A percentile compares a stretch with the other conserved stretches of the same genome.
phyloP scores from a whole-genome alignment of 1,139 yeast species.

The Blastobotrys elegans region DNA sequence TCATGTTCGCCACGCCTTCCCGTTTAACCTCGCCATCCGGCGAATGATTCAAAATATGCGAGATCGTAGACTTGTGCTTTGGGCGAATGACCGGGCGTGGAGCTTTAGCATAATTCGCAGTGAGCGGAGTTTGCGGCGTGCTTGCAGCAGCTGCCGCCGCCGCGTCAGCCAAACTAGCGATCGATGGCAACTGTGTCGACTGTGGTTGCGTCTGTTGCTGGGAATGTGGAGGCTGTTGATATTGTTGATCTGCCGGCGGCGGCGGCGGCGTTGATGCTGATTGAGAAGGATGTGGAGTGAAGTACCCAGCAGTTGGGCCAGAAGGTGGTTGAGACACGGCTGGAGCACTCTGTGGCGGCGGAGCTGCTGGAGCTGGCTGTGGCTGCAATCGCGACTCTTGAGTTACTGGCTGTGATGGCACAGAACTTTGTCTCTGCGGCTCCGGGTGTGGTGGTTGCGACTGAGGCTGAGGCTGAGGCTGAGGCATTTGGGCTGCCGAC shows the following conservation, averaged over 20 bases:
- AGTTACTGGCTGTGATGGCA: background rate
- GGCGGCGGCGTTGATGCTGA: slow-evolving; percentile 1
- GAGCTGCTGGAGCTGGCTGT: background rate
- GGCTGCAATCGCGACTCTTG: slow-evolving; percentile 12
- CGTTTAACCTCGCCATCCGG: slow-evolving; percentile 13
- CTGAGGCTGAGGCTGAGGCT: background rate
- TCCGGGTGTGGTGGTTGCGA: background rate
- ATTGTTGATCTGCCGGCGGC: background rate
- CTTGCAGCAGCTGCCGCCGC: slow-evolving; percentile 14
- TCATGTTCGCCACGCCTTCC: slow-evolving; percentile 13
- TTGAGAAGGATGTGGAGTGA: slow-evolving; percentile 28
- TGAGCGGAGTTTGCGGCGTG: slow-evolving; percentile 9
- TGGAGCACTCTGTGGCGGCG: slow-evolving; percentile 6
- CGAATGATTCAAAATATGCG: slow-evolving; percentile 21
- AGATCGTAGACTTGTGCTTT: slow-evolving; percentile 19
- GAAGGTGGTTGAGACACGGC: background rate
- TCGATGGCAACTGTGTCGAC: slow-evolving; percentile 9
- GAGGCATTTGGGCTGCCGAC: background rate
- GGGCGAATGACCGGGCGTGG: slow-evolving; percentile 24
- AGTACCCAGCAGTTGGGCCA: slow-evolving; percentile 28
- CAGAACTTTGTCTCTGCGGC: background rate
- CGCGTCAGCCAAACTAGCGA: slow-evolving; percentile 13
- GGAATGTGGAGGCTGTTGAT: background rate
- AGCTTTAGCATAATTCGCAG: slow-evolving; percentile 13
- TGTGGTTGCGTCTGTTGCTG: background rate